Percentiles rank a stretch among this genome's conserved stretches.
Conservation (phyloP, 768 basidiomycete species). For the Lactarius vividus region DNA sequence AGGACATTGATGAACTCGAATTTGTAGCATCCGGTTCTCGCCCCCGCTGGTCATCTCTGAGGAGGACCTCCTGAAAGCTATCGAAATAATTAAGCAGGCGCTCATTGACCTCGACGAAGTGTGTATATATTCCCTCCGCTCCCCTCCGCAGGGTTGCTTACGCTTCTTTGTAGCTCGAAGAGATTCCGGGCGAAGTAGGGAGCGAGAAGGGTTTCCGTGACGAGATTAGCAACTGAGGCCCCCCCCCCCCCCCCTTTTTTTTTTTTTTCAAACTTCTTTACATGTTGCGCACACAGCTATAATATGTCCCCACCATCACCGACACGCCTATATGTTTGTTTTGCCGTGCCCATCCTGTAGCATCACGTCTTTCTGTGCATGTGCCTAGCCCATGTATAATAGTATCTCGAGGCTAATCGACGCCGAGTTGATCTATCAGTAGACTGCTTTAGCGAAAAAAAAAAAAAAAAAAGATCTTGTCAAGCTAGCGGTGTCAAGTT, state of each 20-base stretch:
- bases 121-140: slow-evolving; percentile 28
- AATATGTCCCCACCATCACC: background rate
- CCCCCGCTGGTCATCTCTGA: slow-evolving; percentile 95
- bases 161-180: slow-evolving; percentile 40
- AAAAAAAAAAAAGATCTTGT: background rate
- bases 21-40: slow-evolving; percentile 85
- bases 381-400: background rate
- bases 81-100: slow-evolving; percentile 72
- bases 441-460: background rate
- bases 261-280: background rate
- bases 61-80: slow-evolving; percentile 70
- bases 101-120: slow-evolving; percentile 81
- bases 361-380: background rate
- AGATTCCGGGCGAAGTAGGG: slow-evolving; percentile 63
- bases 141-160: slow-evolving; percentile 33
- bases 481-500: background rate
- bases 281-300: background rate
- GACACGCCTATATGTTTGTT: background rate
- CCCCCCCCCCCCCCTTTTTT: too few species aligned
- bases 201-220: slow-evolving; percentile 59
- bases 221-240: slow-evolving; percentile 33
- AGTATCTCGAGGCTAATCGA: background rate
- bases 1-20: background rate
- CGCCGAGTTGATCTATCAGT: background rate
- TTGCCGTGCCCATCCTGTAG: background rate